A percentile compares a stretch with the other conserved stretches of the same genome.
These are phyloP conservation scores for Hirsutella minnesotensis DNA, from an alignment of 2,329 filamentous ascomycete species.

Conservation along the genomic window DNA sequence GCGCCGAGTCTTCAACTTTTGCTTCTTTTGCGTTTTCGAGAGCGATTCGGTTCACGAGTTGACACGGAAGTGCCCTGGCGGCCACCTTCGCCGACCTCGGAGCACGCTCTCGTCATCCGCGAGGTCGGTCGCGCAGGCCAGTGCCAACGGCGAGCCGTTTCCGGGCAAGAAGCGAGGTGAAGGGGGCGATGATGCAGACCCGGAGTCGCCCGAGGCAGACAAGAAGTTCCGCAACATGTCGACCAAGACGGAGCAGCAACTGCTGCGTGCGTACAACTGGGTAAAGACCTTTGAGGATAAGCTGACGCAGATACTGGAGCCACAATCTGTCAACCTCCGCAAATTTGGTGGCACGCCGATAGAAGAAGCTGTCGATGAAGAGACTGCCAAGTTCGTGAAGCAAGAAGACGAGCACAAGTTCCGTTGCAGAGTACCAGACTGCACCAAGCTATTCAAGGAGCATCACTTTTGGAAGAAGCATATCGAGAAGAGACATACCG, in stretches of 20 bases:
- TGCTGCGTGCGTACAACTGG: constrained; percentile 95
- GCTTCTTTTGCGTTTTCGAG: constrained; percentile 99
- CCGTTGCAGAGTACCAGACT: constrained; percentile 92
- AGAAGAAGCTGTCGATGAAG: constrained; percentile 78
- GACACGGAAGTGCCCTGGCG: constrained; percentile 88
- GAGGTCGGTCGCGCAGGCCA: constrained; percentile 76
- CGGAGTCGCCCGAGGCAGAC: constrained; percentile 37
- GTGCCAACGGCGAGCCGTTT: constrained; percentile 70
- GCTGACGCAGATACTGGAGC: constrained; percentile 82
- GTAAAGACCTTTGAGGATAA: constrained; percentile 98
- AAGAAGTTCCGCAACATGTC: constrained; percentile 60
- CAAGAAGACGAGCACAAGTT: constrained; percentile 97
- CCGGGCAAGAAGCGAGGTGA: constrained; percentile 68
- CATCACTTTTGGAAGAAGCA: constrained; percentile 97
- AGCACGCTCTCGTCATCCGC: constrained; percentile 74
- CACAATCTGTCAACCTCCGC: constrained; percentile 72
- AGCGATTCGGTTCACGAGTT: constrained; percentile 95
- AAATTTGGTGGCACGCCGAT: constrained; percentile 83
- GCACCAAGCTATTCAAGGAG: constrained; percentile 93
- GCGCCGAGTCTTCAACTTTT: constrained; percentile 94
- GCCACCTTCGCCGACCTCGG: constrained; percentile 86
- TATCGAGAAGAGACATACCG: constrained; percentile 85
- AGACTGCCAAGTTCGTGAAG: constrained; percentile 79
- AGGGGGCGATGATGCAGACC: constrained; percentile 50
- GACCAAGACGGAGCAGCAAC: constrained; percentile 77